Evolutionary conservation across 345 rosid genomes (phyloP), one percentile per base, ranked within the genome.

Genomic region (Brassica nigra): DNA sequence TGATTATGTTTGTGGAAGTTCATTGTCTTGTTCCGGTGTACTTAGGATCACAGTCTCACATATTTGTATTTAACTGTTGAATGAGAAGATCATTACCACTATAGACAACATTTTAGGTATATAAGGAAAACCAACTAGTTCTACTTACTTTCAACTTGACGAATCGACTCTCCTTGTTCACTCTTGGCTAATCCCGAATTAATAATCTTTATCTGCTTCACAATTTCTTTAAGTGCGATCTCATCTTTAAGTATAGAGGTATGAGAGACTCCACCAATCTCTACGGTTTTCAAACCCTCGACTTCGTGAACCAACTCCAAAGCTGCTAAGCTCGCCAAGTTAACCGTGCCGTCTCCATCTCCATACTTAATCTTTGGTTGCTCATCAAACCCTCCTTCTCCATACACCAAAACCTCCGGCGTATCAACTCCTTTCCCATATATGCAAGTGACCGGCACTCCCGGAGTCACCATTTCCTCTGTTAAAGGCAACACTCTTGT

Each of bases 271-370:
- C 86, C 90, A 14, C 33, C 18, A 55, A 91, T 28, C 65, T 20
- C 83, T 1, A 87, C 80, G 1, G 87, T 87, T 73, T 82, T 81
- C 44, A 91, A 78, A 12, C 81, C 9, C 58, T 90, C 94, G 31
- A 73, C 82, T 69, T 73, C 28, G 8, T 83, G 42, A 37, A 69
- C 15, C 73, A 69, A 29, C 62, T 33, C 44, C 90, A 95, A 90
- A 70, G 88, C 96, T 62, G 82, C 73, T 81, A 91, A 77, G 76
- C 99, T 95, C 62, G 55, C 88, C 86, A 89, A 72, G 66, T 87
- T 89, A 77, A 90, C 97, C 0, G 99, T 95, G 27, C 99, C 99
- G 28, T 95, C 97, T 63, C 95, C 95, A 59, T 92, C 97, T 67
- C 99, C 97, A 15, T 91, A 86, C 61, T 81, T 83, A 64, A 88